Conservation (phyloP, 345 rosid genomes). For the Hibiscus tridactylites region DNA sequence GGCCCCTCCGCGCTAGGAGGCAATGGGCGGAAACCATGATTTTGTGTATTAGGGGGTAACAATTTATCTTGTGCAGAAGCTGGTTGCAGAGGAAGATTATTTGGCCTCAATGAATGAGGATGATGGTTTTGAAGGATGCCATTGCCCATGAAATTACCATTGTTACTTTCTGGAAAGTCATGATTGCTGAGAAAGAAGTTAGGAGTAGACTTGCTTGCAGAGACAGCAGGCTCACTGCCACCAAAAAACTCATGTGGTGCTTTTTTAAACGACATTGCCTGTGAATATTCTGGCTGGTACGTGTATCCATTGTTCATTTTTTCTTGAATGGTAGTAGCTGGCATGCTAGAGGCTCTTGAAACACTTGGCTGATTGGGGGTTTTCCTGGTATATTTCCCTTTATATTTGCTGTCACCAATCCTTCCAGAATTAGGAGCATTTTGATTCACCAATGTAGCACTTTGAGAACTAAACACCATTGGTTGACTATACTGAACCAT, state of each 20-base stretch:
- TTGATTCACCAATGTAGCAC: slow-evolving; percentile 13
- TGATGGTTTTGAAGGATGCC: slow-evolving; percentile 27
- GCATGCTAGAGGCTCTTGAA: slow-evolving; percentile 32
- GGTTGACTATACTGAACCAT: slow-evolving; percentile 28
- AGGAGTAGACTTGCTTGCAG: slow-evolving; percentile 28
- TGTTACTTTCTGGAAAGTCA: slow-evolving; percentile 27
- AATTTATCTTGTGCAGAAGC: slow-evolving; percentile 28
- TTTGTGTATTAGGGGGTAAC: slow-evolving; percentile 22
- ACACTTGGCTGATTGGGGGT: slow-evolving; percentile 31
- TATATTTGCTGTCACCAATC: slow-evolving; percentile 30
- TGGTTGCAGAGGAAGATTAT: slow-evolving; percentile 30
- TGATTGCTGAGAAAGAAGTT: slow-evolving; percentile 31
- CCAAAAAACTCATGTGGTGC: slow-evolving; percentile 74
- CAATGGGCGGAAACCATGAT: slow-evolving; percentile 37
- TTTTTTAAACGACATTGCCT: slow-evolving; percentile 54
- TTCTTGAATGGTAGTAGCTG: slow-evolving; percentile 28
- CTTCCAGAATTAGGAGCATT: slow-evolving; percentile 20
- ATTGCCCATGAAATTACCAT: slow-evolving; percentile 22
- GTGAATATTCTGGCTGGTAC: slow-evolving; percentile 28
- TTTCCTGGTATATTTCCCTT: slow-evolving; percentile 29
- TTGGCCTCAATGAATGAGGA: slow-evolving; percentile 31
- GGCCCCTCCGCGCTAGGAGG: slow-evolving; percentile 34
- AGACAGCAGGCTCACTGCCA: slow-evolving; percentile 32
- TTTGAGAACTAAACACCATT: slow-evolving; percentile 20
- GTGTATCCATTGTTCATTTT: slow-evolving; percentile 24